Conservation (phyloP, 1,284 basidiomycete genomes). For the Veloporphyrellus conicus region DNA sequence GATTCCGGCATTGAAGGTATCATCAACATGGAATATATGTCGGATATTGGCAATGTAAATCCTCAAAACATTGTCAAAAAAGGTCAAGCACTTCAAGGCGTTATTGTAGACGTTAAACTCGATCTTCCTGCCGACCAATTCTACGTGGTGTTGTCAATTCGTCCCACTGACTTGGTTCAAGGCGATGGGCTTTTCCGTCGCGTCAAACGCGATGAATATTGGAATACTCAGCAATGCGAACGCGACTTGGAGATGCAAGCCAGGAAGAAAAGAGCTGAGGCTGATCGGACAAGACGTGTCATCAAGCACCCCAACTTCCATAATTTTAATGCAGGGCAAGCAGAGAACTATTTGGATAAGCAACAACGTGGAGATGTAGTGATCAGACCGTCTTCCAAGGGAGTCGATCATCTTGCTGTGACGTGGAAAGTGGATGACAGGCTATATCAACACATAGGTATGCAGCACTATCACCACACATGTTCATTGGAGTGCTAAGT, state of each 20-base stretch:
- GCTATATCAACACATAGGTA: conserved; percentile 95
- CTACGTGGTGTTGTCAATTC: conserved; percentile 74
- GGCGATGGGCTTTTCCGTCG: conserved; percentile 66
- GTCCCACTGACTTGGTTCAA: conserved; percentile 61
- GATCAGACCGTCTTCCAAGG: conserved; percentile 94
- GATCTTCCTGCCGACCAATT: conserved; percentile 63
- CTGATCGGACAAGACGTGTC: conserved; percentile 74
- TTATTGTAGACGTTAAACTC: conserved; percentile 72
- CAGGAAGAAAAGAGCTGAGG: conserved; percentile 82
- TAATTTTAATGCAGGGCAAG: conserved; percentile 88
- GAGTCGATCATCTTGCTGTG: conserved; percentile 89
- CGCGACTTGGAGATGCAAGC: conserved; percentile 73
- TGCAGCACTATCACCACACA: conserved; percentile 10
- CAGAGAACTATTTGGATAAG: conserved; percentile 85
- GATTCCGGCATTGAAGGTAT: conserved; percentile 91
- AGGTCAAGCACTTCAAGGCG: conserved; percentile 77
- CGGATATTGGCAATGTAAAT: conserved; percentile 44
- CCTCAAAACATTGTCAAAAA: conserved; percentile 55
- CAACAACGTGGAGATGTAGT: conserved; percentile 94
- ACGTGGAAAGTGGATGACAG: conserved; percentile 99
- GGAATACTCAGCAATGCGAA: conserved; percentile 63
- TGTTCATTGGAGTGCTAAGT: conserved; percentile 9
- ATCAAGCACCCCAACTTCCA: conserved; percentile 99
- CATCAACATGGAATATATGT: conserved; percentile 66
- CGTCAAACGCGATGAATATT: conserved; percentile 60